Conservation (phyloP, 495 filamentous ascomycete species). For the Aspergillus haitiensis region DNA sequence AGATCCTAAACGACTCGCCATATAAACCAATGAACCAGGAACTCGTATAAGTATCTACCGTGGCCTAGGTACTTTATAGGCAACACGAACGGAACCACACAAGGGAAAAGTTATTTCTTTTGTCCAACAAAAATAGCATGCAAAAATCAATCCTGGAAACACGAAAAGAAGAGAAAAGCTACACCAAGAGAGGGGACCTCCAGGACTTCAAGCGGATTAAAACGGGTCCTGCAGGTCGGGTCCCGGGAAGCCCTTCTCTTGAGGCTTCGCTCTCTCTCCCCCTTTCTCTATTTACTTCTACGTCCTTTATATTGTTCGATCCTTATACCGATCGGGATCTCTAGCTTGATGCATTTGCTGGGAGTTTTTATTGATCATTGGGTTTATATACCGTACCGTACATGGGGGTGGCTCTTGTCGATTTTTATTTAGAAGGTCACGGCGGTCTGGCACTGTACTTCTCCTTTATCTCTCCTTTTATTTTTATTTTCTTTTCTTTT, state of each 20-base stretch:
- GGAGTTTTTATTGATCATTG: conserved; percentile 34
- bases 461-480: conserved; percentile 13
- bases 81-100: background rate
- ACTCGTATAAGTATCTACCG: conserved; percentile 15
- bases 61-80: background rate
- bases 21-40: conserved; percentile 28
- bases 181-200: conserved; percentile 4
- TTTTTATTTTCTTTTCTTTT: conserved; percentile 15
- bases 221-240: conserved; percentile 31
- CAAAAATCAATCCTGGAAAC: background rate
- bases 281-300: conserved; percentile 10
- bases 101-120: background rate
- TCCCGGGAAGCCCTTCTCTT: conserved; percentile 11
- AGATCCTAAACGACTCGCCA: conserved; percentile 36
- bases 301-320: conserved; percentile 15
- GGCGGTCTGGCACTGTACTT: conserved; percentile 18
- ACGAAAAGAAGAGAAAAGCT: background rate
- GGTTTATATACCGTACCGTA: conserved; percentile 16
- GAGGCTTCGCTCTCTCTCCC: conserved; percentile 8
- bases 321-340: conserved; percentile 16
- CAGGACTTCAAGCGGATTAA: conserved; percentile 15
- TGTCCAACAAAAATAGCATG: background rate
- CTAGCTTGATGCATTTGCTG: conserved; percentile 39
- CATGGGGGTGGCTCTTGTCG: conserved; percentile 28
- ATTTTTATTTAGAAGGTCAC: conserved; percentile 15